A percentile compares a stretch with the other conserved stretches of the same genome.
Conservation (phyloP, 768 basidiomycete genomes). For the Leccinum uliginosum region DNA sequence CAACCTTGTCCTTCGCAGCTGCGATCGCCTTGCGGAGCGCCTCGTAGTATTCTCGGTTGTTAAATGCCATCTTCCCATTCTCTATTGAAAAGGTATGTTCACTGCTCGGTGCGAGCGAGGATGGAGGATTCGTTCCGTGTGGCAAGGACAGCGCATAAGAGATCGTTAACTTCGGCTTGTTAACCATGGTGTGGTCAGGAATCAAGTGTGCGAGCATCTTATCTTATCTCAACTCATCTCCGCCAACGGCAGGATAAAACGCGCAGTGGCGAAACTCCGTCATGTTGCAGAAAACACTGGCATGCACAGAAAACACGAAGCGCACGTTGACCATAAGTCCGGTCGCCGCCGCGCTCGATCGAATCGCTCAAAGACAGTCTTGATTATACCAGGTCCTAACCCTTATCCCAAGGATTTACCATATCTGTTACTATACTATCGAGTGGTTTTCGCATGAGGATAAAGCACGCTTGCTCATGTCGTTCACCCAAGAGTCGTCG, state of each 20-base stretch:
- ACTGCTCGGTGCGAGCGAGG: conserved; percentile 19
- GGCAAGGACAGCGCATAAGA: conserved; percentile 25
- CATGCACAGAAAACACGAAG: conserved; percentile 58
- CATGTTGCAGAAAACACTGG: conserved; percentile 89
- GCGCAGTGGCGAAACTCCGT: conserved; percentile 89
- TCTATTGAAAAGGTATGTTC: conserved; percentile 24
- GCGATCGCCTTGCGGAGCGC: conserved; percentile 46
- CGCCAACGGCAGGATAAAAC: conserved; percentile 48
- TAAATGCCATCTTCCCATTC: conserved; percentile 14
- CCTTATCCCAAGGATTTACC: conserved; percentile 47
- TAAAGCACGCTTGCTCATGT: conserved; percentile 62
- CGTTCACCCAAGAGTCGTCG: conserved; percentile 45
- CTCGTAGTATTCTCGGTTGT: conserved; percentile 40
- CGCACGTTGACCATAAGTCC: conserved; percentile 83
- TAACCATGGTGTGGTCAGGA: conserved; percentile 12
- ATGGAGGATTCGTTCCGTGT: conserved; percentile 10
- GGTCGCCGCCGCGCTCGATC: conserved; percentile 84
- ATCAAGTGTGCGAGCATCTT: background rate
- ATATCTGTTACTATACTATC: conserved; percentile 65
- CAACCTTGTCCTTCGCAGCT: conserved; percentile 50
- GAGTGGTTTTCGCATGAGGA: conserved; percentile 76
- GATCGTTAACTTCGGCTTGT: conserved; percentile 12
- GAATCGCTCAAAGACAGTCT: conserved; percentile 91
- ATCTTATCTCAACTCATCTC: conserved; percentile 16
- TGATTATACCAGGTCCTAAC: conserved; percentile 74